These are phyloP conservation scores for Calonectria pseudoreteaudii DNA, from an alignment of 2,329 filamentous ascomycete genomes.

Conservation along the genomic window DNA sequence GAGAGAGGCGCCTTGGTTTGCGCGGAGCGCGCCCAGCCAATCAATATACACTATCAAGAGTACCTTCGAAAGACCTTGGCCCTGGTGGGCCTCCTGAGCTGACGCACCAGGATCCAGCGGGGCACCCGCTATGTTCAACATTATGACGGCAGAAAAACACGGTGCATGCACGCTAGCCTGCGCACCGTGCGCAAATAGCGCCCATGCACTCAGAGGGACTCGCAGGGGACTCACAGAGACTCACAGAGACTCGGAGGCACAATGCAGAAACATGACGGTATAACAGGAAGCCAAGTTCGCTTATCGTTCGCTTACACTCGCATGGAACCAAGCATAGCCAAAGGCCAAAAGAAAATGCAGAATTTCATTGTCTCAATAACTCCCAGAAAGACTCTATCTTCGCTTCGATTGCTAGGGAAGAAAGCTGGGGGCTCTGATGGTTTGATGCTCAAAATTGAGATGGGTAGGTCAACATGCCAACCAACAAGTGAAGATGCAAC, in stretches of 20 bases:
- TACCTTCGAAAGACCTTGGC: not conserved
- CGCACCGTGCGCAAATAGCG: not conserved
- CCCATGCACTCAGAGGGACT: not conserved
- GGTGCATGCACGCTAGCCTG: not conserved
- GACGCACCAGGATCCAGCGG: not conserved
- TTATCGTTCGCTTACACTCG: not conserved
- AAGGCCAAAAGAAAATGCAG: not conserved
- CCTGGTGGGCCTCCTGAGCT: conserved; percentile 1
- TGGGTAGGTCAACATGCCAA: not conserved
- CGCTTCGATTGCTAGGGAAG: not conserved
- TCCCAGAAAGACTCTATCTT: not conserved
- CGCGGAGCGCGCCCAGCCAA: conserved; percentile 23
- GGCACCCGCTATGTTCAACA: not conserved
- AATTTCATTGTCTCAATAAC: not conserved
- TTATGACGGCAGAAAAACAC: conserved; percentile 6
- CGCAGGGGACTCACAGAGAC: too few relatives aligned
- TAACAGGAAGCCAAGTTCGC: not conserved
- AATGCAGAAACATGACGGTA: not conserved
- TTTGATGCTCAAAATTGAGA: not conserved
- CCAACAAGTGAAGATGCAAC: too few relatives aligned
- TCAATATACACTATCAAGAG: conserved; percentile 25
- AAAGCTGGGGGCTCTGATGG: not conserved
- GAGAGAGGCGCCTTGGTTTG: not conserved
- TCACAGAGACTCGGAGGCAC: too few relatives aligned
- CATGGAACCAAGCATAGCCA: not conserved